Evolutionary conservation across 2,329 filamentous ascomycete species (phyloP).

Genomic region (Scorias spongiosa): DNA sequence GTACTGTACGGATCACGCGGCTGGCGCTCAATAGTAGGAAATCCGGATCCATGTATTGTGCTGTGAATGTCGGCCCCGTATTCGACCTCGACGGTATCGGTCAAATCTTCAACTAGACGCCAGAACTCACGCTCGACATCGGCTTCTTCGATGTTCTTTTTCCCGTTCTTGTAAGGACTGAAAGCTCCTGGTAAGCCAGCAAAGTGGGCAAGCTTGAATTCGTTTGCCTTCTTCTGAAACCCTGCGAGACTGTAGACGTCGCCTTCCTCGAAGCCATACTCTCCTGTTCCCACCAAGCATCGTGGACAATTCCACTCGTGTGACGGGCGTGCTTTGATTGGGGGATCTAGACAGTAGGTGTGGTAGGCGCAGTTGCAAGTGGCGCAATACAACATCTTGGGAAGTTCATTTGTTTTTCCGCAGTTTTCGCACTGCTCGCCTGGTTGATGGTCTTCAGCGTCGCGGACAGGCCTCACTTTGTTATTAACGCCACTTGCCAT

Average conservation of each 20-base stretch:
- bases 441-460: conserved; percentile 40
- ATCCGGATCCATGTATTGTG: conserved; percentile 92
- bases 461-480: conserved; percentile 40
- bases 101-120: conserved; percentile 82
- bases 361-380: conserved; percentile 86
- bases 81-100: conserved; percentile 93
- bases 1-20: conserved; percentile 74
- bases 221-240: conserved; percentile 89
- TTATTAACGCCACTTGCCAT: conserved; percentile 32
- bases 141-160: conserved; percentile 74
- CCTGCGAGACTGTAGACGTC: conserved; percentile 88
- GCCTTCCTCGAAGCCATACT: conserved; percentile 95
- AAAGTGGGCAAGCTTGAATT: conserved; percentile 92
- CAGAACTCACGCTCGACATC: conserved; percentile 96
- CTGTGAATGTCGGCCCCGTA: conserved; percentile 98
- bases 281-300: conserved; percentile 87
- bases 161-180: conserved; percentile 68
- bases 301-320: conserved; percentile 92
- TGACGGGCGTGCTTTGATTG: conserved; percentile 62
- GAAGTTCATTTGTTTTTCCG: conserved; percentile 58
- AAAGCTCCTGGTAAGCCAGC: conserved; percentile 43
- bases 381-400: conserved; percentile 66
- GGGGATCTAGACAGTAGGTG: conserved; percentile 75
- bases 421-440: conserved; percentile 71
- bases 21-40: conserved; percentile 84